phyloP scores from a whole-genome alignment of 495 filamentous ascomycete species.

The Elasticomyces elasticus region DNA sequence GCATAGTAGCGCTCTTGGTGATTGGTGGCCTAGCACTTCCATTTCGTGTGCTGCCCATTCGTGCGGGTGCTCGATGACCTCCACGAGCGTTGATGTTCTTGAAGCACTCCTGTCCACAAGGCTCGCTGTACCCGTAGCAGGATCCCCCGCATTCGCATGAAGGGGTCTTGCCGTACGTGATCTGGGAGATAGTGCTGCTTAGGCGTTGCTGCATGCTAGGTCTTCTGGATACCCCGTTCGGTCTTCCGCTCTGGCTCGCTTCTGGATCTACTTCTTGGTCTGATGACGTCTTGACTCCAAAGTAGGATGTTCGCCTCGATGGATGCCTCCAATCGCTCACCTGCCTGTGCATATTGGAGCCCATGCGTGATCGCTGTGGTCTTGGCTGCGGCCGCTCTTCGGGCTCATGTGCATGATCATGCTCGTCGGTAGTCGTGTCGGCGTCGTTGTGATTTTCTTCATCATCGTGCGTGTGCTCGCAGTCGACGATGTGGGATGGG shows the following conservation, averaged over 20 bases:
- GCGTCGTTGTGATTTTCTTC: slow-evolving; percentile 27
- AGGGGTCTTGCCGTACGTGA: slow-evolving; percentile 57
- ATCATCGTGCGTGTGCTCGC: slow-evolving; percentile 68
- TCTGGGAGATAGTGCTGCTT: slow-evolving; percentile 47
- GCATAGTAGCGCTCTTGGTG: slow-evolving; percentile 12
- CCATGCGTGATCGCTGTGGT: background rate
- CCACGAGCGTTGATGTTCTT: slow-evolving; percentile 32
- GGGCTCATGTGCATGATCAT: slow-evolving; percentile 19
- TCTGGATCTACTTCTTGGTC: background rate
- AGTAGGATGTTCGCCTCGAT: slow-evolving; percentile 6
- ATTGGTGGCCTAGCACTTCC: slow-evolving; percentile 4
- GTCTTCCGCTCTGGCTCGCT: background rate
- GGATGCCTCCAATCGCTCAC: background rate
- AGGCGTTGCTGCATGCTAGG: slow-evolving; percentile 38
- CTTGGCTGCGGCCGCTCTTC: background rate
- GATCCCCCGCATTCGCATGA: slow-evolving; percentile 65
- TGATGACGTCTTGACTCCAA: background rate
- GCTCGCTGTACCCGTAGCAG: slow-evolving; percentile 76
- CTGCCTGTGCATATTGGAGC: slow-evolving; percentile 6
- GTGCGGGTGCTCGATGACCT: slow-evolving; percentile 6
- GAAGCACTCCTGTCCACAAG: slow-evolving; percentile 75
- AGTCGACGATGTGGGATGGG: slow-evolving; percentile 89
- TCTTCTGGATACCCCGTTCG: background rate
- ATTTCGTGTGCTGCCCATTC: slow-evolving; percentile 1
- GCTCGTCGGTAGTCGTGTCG: background rate